Evolutionary conservation across 1,284 basidiomycete genomes (phyloP).

Genomic region (Rhodotorula sp.): DNA sequence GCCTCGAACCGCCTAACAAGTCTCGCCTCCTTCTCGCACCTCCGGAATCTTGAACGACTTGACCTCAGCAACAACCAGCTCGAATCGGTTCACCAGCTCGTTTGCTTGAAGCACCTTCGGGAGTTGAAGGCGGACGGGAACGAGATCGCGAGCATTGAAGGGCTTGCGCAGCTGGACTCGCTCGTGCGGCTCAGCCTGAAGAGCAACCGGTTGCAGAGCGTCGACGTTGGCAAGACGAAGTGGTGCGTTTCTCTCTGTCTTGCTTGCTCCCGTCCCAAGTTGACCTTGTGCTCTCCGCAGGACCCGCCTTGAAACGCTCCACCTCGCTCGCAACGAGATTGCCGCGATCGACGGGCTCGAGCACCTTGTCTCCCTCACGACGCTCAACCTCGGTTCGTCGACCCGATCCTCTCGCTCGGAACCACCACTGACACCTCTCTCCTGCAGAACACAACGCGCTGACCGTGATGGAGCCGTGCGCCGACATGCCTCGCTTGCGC

Average conservation of each 20-base stretch:
- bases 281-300: conserved; percentile 50
- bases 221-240: conserved; percentile 63
- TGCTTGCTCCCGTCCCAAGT: too few relatives aligned
- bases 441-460: conserved; percentile 70
- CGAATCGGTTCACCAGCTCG: conserved; percentile 77
- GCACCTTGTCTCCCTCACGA: conserved; percentile 62
- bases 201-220: conserved; percentile 65
- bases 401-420: too few relatives aligned
- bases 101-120: conserved; percentile 75
- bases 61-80: conserved; percentile 90
- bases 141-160: conserved; percentile 69
- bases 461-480: conserved; percentile 42
- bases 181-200: conserved; percentile 79
- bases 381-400: conserved; percentile 73
- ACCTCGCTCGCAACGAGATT: conserved; percentile 76
- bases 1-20: conserved; percentile 79
- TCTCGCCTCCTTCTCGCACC: conserved; percentile 83
- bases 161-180: conserved; percentile 72
- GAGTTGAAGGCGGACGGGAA: conserved; percentile 88
- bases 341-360: conserved; percentile 61
- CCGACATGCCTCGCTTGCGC: conserved; percentile 65
- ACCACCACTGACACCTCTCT: not conserved
- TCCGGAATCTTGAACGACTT: conserved; percentile 79
- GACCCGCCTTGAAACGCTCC: conserved; percentile 76
- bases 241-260: too few relatives aligned